Conservation (phyloP, 768 basidiomycete species). For the Cystofilobasidium ferigula region DNA sequence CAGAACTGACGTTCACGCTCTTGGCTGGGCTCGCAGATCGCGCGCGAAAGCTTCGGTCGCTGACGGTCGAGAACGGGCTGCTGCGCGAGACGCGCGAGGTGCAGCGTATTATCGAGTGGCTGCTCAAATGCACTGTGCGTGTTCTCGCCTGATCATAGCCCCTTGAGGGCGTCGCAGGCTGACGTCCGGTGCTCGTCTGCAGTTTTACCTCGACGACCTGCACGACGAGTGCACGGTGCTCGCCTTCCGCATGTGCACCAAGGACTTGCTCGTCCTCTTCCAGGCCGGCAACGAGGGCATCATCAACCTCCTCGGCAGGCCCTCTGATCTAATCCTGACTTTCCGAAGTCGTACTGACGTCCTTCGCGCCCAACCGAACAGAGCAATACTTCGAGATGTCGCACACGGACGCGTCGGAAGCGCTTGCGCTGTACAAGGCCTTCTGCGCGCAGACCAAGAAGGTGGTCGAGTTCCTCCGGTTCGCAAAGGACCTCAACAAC, state of each 20-base stretch:
- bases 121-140: constrained; percentile 78
- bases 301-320: constrained; percentile 46
- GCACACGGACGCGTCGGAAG: constrained; percentile 73
- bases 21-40: constrained; percentile 29
- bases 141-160: too few species aligned
- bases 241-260: constrained; percentile 84
- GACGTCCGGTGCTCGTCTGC: neutral
- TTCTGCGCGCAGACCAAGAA: constrained; percentile 90
- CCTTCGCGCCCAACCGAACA: constrained; percentile 22
- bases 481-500: constrained; percentile 86
- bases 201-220: constrained; percentile 91
- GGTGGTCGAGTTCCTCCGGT: constrained; percentile 75
- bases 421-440: constrained; percentile 75
- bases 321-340: neutral
- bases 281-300: constrained; percentile 94
- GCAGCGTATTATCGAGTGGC: constrained; percentile 74
- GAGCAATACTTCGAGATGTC: constrained; percentile 99
- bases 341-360: neutral
- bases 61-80: constrained; percentile 93
- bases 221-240: constrained; percentile 83
- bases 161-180: neutral
- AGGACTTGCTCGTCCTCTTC: constrained; percentile 88
- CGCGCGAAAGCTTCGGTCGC: constrained; percentile 62
- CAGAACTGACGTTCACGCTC: too few species aligned
- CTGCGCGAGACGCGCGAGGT: constrained; percentile 83